Percentiles rank a stretch among this genome's conserved stretches.
phyloP scores from a whole-genome alignment of 441 rosid species.

The Adansonia grandidieri region DNA sequence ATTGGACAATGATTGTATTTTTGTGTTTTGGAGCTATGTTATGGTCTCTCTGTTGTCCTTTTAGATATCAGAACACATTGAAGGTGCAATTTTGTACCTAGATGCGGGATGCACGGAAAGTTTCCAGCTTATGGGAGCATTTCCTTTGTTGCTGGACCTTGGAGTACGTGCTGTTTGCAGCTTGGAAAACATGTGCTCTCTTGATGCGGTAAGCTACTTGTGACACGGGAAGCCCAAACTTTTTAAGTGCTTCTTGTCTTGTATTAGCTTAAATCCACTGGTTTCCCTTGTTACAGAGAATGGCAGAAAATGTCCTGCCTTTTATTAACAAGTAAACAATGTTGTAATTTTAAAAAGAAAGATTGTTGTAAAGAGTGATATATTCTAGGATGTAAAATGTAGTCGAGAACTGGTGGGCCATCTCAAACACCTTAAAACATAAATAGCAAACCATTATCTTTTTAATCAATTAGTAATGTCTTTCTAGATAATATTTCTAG shows the following conservation, averaged over 20 bases:
- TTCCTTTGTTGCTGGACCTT: slow-evolving; percentile 66
- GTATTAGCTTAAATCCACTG: slow-evolving; percentile 1
- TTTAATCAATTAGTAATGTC: neutral
- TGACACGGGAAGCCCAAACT: slow-evolving; percentile 19
- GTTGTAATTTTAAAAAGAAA: neutral
- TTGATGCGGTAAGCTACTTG: slow-evolving; percentile 64
- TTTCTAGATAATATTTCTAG: neutral
- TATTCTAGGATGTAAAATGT: slow-evolving; percentile 13
- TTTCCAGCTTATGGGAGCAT: slow-evolving; percentile 83
- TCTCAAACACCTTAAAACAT: slow-evolving; percentile 14
- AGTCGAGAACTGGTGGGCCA: neutral
- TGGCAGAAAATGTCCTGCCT: neutral
- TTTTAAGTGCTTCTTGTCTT: slow-evolving; percentile 10
- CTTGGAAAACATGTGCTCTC: slow-evolving; percentile 75
- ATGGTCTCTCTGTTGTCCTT: slow-evolving; percentile 14
- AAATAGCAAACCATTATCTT: neutral
- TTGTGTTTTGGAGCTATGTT: slow-evolving; percentile 15
- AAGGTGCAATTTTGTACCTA: slow-evolving; percentile 69
- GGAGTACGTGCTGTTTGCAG: slow-evolving; percentile 78
- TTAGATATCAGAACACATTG: slow-evolving; percentile 71
- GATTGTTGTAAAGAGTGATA: neutral
- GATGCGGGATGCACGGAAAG: slow-evolving; percentile 95
- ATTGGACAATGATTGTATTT: neutral
- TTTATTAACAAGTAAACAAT: slow-evolving; percentile 11
- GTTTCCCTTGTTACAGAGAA: slow-evolving; percentile 16